Evolutionary conservation across 495 filamentous ascomycete genomes (phyloP).

Genomic region (Podospora sp.): DNA sequence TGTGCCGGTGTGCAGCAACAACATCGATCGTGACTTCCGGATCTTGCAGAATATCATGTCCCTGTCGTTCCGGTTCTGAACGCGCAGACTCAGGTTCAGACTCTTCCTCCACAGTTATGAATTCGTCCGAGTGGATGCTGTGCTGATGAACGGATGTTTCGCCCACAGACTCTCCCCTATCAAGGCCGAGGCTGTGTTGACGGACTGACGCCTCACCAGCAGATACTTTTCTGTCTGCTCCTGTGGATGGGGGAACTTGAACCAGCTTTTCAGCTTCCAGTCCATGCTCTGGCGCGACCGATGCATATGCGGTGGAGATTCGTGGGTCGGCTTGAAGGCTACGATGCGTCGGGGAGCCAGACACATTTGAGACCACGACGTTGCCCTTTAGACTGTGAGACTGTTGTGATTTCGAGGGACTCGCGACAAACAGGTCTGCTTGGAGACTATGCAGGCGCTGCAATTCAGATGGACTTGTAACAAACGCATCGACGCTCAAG

Average conservation of each 20-base stretch:
- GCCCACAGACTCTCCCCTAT: neutral
- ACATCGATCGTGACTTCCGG: neutral
- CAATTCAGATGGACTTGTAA: constrained; percentile 6
- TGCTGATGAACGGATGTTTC: neutral
- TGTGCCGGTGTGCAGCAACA: neutral
- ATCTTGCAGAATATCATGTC: constrained; percentile 10
- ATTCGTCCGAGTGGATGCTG: constrained; percentile 17
- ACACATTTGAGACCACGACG: neutral
- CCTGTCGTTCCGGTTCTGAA: neutral
- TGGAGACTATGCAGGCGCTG: constrained; percentile 9
- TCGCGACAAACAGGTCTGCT: neutral
- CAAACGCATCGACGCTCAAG: constrained; percentile 16
- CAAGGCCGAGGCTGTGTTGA: constrained; percentile 6
- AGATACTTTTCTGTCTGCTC: neutral
- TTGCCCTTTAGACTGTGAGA: neutral
- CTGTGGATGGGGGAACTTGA: neutral
- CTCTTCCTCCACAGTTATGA: constrained; percentile 6
- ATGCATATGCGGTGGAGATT: neutral
- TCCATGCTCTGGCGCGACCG: neutral
- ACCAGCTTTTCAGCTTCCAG: constrained; percentile 10
- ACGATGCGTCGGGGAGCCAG: neutral
- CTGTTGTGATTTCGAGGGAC: neutral
- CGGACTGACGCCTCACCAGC: neutral
- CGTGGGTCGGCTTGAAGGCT: constrained; percentile 3
- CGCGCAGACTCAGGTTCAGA: neutral